Evolutionary conservation across 2,329 filamentous ascomycete genomes (phyloP).

Genomic region (Ophiostoma himal-ulmi): DNA sequence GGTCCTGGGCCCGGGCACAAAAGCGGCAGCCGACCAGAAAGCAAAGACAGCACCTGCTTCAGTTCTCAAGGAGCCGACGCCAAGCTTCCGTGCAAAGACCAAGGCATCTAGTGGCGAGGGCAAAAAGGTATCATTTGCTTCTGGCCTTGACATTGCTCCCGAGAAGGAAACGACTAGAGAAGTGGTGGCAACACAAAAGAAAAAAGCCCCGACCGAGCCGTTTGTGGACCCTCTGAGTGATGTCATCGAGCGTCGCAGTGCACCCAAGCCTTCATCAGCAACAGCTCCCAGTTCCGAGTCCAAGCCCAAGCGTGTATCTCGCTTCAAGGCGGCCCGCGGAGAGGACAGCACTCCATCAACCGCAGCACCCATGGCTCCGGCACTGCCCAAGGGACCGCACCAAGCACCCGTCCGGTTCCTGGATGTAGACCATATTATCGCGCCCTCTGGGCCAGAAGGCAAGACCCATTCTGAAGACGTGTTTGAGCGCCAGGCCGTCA

Average conservation of each 20-base stretch:
- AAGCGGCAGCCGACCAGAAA: neutral
- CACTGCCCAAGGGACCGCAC: conserved; percentile 39
- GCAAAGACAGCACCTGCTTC: conserved; percentile 5
- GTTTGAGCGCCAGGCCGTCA: conserved; percentile 47
- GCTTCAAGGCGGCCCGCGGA: conserved; percentile 45
- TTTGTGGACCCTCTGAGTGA: conserved; percentile 27
- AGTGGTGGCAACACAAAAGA: neutral
- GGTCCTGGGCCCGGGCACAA: neutral
- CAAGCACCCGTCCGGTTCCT: conserved; percentile 40
- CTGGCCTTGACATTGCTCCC: conserved; percentile 62
- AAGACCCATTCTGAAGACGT: conserved; percentile 55
- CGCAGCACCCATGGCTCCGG: neutral
- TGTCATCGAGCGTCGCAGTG: conserved; percentile 30
- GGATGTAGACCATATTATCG: conserved; percentile 31
- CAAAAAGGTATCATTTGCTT: conserved; percentile 79
- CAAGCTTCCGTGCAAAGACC: conserved; percentile 14
- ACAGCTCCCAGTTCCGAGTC: conserved; percentile 10
- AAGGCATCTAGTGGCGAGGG: conserved; percentile 31
- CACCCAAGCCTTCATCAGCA: neutral
- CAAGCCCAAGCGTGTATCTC: conserved; percentile 41
- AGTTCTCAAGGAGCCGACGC: conserved; percentile 17
- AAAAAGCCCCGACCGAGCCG: neutral
- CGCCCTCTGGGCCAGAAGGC: conserved; percentile 44
- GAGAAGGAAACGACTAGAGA: neutral
- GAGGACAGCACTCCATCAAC: conserved; percentile 19